phyloP scores from a whole-genome alignment of 164 flowering plant species.

The Santalum album region DNA sequence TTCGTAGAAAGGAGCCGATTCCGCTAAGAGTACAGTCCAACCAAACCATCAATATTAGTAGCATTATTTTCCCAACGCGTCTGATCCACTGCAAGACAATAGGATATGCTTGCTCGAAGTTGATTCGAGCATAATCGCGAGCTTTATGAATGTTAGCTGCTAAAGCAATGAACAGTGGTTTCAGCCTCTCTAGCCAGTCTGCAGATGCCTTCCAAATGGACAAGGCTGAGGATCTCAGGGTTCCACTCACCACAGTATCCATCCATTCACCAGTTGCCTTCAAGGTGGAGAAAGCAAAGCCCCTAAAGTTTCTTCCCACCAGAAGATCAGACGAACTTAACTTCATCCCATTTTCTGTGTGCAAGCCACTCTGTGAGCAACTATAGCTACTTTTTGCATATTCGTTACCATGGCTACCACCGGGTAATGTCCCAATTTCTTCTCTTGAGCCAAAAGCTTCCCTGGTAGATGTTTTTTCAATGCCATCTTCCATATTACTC shows the following conservation, averaged over 20 bases:
- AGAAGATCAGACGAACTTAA: slow-evolving; percentile 19
- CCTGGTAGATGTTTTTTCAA: slow-evolving; percentile 12
- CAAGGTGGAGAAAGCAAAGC: background rate
- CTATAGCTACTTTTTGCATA: slow-evolving; percentile 10
- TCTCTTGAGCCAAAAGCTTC: slow-evolving; percentile 20
- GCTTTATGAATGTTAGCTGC: slow-evolving; percentile 19
- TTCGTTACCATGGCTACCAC: slow-evolving; percentile 9
- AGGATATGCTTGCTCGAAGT: slow-evolving; percentile 47
- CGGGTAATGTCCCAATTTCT: slow-evolving; percentile 14
- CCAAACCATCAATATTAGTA: slow-evolving; percentile 72
- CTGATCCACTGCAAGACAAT: slow-evolving; percentile 53
- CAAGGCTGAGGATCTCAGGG: slow-evolving; percentile 25
- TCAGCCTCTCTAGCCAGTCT: slow-evolving; percentile 50
- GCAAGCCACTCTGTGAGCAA: slow-evolving; percentile 17
- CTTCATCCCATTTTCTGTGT: slow-evolving; percentile 16
- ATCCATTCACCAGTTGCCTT: background rate
- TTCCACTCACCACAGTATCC: slow-evolving; percentile 13
- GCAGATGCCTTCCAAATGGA: slow-evolving; percentile 28
- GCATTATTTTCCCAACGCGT: slow-evolving; percentile 54
- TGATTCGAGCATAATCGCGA: slow-evolving; percentile 33
- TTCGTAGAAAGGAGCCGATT: slow-evolving; percentile 59
- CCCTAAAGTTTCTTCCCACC: background rate
- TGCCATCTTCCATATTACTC: slow-evolving; percentile 15
- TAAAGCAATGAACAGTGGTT: slow-evolving; percentile 34
- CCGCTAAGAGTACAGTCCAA: slow-evolving; percentile 81